These are phyloP conservation scores for Acacia acuminata DNA, from an alignment of 306 rosid species.

Conservation along the genomic window DNA sequence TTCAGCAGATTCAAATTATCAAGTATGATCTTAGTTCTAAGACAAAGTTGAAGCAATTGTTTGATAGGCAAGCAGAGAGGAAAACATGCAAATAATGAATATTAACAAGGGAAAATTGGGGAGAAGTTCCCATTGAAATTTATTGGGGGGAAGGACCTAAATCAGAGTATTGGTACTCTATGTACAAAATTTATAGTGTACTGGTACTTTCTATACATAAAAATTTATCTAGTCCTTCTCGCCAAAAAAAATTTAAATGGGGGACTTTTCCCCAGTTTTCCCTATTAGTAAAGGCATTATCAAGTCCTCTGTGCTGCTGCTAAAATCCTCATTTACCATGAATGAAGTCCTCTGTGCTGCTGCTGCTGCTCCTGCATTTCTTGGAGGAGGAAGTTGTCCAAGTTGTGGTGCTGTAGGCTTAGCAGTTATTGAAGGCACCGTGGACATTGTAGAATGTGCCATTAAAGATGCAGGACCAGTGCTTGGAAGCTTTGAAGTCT, in stretches of 20 bases:
- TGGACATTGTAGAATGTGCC: constrained; percentile 48
- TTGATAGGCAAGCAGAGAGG: background rate
- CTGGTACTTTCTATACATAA: too few species aligned
- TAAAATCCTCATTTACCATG: constrained; percentile 40
- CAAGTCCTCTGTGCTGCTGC: constrained; percentile 42
- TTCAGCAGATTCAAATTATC: constrained; percentile 1
- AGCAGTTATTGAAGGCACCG: constrained; percentile 62
- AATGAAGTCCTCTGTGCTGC: constrained; percentile 53
- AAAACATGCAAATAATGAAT: constrained; percentile 3
- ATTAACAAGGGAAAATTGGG: background rate
- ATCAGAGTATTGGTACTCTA: too few species aligned
- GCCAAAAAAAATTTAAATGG: too few species aligned
- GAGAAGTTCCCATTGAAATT: too few species aligned
- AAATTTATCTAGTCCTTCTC: too few species aligned
- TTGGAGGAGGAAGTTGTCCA: constrained; percentile 63
- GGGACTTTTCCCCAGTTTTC: too few species aligned
- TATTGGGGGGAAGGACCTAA: too few species aligned
- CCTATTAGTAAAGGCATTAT: too few species aligned
- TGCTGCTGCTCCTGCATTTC: constrained; percentile 33
- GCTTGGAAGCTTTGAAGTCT: constrained; percentile 58
- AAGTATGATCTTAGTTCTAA: background rate
- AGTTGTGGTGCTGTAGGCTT: constrained; percentile 58
- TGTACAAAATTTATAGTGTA: too few species aligned
- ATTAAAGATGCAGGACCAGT: constrained; percentile 48
- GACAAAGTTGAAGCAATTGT: constrained; percentile 2